phyloP scores from a whole-genome alignment of 2,329 filamentous ascomycete species.

The Sporothrix pseudoabietina region DNA sequence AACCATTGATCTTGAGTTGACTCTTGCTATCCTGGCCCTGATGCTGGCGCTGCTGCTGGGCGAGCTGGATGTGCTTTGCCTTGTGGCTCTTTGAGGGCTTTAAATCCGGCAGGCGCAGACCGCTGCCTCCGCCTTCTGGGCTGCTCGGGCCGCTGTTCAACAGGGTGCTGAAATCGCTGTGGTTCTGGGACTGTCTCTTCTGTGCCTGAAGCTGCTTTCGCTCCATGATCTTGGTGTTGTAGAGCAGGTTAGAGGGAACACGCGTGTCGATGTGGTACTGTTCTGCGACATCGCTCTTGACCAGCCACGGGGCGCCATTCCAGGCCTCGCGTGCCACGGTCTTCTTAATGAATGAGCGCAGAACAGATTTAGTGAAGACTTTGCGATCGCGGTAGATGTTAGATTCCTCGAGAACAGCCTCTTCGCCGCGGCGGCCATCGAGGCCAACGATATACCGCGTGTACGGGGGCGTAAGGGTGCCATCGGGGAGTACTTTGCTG shows the following conservation, averaged over 20 bases:
- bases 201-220: conserved; percentile 71
- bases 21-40: conserved; percentile 39
- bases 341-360: conserved; percentile 92
- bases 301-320: conserved; percentile 95
- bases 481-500: conserved; percentile 64
- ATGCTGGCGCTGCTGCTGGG: conserved; percentile 47
- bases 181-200: conserved; percentile 56
- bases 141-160: conserved; percentile 45
- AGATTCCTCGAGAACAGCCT: conserved; percentile 76
- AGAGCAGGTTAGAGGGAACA: conserved; percentile 77
- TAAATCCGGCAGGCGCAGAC: conserved; percentile 67
- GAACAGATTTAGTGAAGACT: conserved; percentile 89
- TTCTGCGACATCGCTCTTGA: conserved; percentile 79
- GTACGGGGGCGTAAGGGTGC: conserved; percentile 68
- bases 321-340: conserved; percentile 89
- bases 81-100: conserved; percentile 76
- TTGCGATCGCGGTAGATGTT: conserved; percentile 87
- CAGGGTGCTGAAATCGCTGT: conserved; percentile 49
- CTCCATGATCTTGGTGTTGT: conserved; percentile 77
- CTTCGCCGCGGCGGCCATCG: conserved; percentile 66
- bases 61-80: conserved; percentile 44
- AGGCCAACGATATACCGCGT: conserved; percentile 81
- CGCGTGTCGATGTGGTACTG: conserved; percentile 85
- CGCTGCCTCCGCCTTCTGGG: conserved; percentile 46
- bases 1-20: conserved; percentile 46